phyloP scores from a whole-genome alignment of 1,284 basidiomycete genomes.

The Boletellus sp. region DNA sequence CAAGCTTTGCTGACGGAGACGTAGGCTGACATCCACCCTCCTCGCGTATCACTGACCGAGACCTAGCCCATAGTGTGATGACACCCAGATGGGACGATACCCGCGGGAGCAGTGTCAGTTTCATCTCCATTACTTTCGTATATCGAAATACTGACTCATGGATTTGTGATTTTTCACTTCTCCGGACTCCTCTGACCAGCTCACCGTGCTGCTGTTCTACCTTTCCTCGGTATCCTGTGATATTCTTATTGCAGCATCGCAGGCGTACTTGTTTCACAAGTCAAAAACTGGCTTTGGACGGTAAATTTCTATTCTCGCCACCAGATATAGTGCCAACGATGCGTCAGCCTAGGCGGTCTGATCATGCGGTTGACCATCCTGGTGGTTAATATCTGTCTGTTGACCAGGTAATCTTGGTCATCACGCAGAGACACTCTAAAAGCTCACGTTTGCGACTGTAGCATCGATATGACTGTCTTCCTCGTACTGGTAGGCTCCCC shows the following conservation, averaged over 20 bases:
- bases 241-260: slow-evolving; percentile 31
- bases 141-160: not conserved
- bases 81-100: slow-evolving; percentile 29
- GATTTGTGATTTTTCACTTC: not conserved
- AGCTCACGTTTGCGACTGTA: not conserved
- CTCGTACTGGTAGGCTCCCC: slow-evolving; percentile 25
- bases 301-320: slow-evolving; percentile 10
- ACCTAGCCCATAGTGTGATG: slow-evolving; percentile 11
- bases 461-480: slow-evolving; percentile 30
- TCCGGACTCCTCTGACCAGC: slow-evolving; percentile 6
- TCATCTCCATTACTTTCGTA: not conserved
- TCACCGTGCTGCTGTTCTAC: slow-evolving; percentile 31
- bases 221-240: slow-evolving; percentile 31
- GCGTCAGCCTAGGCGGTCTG: slow-evolving; percentile 26
- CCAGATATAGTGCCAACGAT: not conserved
- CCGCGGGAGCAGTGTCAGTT: slow-evolving; percentile 26
- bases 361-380: slow-evolving; percentile 30
- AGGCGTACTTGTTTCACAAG: slow-evolving; percentile 31
- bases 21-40: slow-evolving; percentile 9
- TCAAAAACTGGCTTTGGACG: slow-evolving; percentile 32
- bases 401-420: slow-evolving; percentile 25
- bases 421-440: not conserved
- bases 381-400: slow-evolving; percentile 30
- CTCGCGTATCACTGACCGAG: not conserved
- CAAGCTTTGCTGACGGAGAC: slow-evolving; percentile 27